Evolutionary conservation across 352 stramenopile genomes (phyloP), one percentile per base, ranked within the genome.

Genomic region (Phytopythium aichiense): DNA sequence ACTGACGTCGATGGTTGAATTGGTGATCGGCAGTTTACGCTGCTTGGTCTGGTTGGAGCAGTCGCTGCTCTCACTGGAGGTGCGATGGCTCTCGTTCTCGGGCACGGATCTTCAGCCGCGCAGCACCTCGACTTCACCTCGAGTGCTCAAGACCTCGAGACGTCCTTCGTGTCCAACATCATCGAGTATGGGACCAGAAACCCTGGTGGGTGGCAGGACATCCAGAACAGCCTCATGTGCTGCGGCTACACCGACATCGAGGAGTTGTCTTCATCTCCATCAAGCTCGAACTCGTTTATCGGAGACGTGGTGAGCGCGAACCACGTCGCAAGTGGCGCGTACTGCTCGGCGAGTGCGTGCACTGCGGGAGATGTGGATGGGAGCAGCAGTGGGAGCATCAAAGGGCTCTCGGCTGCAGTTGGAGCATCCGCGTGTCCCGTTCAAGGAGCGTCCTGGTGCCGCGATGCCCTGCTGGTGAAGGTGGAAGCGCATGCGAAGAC

Each of bases 191-290:
- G n/a, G 38, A 37, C 53, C 15, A 80, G 59, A 18, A 74, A 61
- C 42, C 64, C 55, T 1, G 65, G 45, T 0, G 67, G 56, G 0
- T 91, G 82, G 82, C 61, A 48, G 9, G 60, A 67, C 1, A 71
- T 82, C 9, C 78, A 91, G 57, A 74, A 83, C 28, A 66, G 58
- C 2, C 69, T 88, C 31, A 52, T 73, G 35, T 91, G 82, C 66
- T 91, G 82, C 33, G 82, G 76, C 5, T 91, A 89, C 51, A 42
- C 56, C 15, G 54, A 38, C 30, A 52, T 74, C 8, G 37, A 61
- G 16, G 58, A 63, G 4, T 55, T 84, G 22, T 48, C 67, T 7
- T 60, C 56, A 2, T 48, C 69, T 6, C 56, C 59, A 3, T 56
- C 38, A 7, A 22, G 11, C 33, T 40, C 58, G 15, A 61, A 69